Evolutionary conservation across 768 basidiomycete genomes (phyloP), one percentile per base, ranked within the genome.

Genomic region (Tephrocybe sp.): DNA sequence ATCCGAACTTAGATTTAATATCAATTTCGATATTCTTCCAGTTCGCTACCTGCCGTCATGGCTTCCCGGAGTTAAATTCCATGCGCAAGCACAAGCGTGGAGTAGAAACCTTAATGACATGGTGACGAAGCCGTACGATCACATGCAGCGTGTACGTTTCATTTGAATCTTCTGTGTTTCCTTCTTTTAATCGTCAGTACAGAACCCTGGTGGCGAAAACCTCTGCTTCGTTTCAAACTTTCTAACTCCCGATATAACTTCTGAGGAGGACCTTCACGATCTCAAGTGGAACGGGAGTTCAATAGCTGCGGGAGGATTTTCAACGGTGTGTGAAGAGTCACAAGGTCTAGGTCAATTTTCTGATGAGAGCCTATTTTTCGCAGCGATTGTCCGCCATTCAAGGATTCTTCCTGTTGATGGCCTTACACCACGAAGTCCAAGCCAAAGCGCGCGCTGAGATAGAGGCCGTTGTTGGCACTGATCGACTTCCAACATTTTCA

Each of bases 371-470:
- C n/a, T 18, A 4, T 4, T 13, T n/a, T n/a, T n/a, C n/a, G n/a
- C n/a, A 36, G 47, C 15, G 40, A 0, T 7, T 48, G 25, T 24
- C 52, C 7, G n/a, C 24, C 9, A n/a, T 54, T 1, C 24, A 60
- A 18, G 61, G 64, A 4, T 65, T 68, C 39, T 60, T 65, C 47
- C 37, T 64, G 9, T 62, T 63, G 4, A 69, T 69, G 64, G 52
- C 58, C 2, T 50, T 65, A 6, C 55, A 60, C 45, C 64, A 65
- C 1, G 55, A 60, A 1, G 56, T 64, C 1, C 59, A 61, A 34
- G 35, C 30, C 2, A 53, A 44, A 28, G 64, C 64, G 1, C 67
- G 64, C 30, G 56, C 43, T 27, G 64, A 69, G 45, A 50, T 69
- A 0, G 60, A 68, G 40, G 16, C 9, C 1, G 47, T 63, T 3